phyloP scores from a whole-genome alignment of 148 eudicot species.

The Camellia granthamiana region DNA sequence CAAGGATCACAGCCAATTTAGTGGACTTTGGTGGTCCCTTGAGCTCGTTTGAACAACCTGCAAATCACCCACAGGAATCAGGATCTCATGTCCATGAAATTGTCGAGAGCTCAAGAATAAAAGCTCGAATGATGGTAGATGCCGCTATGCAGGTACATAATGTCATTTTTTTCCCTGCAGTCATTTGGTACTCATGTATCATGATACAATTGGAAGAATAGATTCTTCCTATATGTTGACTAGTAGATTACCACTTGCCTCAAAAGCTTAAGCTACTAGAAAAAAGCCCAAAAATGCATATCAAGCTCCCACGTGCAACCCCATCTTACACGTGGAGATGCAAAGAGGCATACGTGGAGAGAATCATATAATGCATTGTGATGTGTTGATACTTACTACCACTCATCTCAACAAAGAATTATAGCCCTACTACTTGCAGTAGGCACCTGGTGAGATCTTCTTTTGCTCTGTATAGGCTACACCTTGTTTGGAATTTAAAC shows the following conservation, averaged over 20 bases:
- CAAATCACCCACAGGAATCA: slow-evolving; percentile 50
- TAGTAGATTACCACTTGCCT: too few relatives aligned
- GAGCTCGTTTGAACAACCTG: slow-evolving; percentile 38
- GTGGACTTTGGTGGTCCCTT: slow-evolving; percentile 37
- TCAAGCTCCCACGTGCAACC: background rate
- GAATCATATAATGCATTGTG: background rate
- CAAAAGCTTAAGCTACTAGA: too few relatives aligned
- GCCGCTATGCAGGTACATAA: slow-evolving; percentile 76
- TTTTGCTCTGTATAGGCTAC: background rate
- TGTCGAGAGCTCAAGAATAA: slow-evolving; percentile 72
- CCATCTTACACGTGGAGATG: background rate
- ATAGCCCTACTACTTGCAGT: background rate
- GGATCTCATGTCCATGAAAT: slow-evolving; percentile 62
- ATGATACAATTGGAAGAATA: background rate
- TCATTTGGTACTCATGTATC: background rate
- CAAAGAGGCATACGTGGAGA: too few relatives aligned
- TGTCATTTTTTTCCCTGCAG: background rate
- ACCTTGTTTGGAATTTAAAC: background rate
- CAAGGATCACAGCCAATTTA: slow-evolving; percentile 36
- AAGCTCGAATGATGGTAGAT: slow-evolving; percentile 81
- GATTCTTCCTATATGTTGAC: background rate
- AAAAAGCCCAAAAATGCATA: background rate
- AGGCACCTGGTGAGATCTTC: background rate
- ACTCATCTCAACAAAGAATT: background rate
- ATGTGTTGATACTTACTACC: background rate